phyloP scores from a whole-genome alignment of 2,329 filamentous ascomycete species.

The Aurifilum marmelostoma region DNA sequence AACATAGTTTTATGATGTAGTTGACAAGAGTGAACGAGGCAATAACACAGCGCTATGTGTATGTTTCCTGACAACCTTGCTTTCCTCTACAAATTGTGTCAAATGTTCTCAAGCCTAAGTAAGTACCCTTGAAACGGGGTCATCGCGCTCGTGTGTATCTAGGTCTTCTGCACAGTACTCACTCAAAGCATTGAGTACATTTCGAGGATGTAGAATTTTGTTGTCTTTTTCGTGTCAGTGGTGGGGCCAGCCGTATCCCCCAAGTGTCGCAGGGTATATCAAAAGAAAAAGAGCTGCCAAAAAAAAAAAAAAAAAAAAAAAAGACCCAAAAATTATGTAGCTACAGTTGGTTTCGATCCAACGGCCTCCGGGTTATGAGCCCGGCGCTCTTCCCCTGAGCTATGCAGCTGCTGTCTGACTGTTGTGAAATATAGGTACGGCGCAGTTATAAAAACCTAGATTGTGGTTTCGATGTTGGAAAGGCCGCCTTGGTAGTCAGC shows the following conservation, averaged over 20 bases:
- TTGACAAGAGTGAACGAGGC: neutral
- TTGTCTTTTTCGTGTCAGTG: too few species aligned
- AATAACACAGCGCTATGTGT: constrained; percentile 5
- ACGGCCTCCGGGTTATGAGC: constrained; percentile 30
- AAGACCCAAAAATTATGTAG: constrained; percentile 8
- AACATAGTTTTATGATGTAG: constrained; percentile 9
- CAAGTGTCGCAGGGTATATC: too few species aligned
- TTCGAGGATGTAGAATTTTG: too few species aligned
- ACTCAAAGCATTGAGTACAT: neutral
- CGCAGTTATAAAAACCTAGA: neutral
- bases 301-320: too few species aligned
- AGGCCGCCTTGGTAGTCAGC: neutral
- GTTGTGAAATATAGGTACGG: neutral
- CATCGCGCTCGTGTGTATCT: too few species aligned
- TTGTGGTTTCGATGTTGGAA: neutral
- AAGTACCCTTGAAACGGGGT: too few species aligned
- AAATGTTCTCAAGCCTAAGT: too few species aligned
- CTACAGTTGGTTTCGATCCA: constrained; percentile 28
- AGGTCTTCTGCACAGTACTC: neutral
- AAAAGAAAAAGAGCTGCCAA: too few species aligned
- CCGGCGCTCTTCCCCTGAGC: constrained; percentile 29
- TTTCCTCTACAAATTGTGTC: neutral
- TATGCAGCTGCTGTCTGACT: constrained; percentile 19
- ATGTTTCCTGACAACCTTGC: neutral
- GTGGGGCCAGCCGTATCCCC: too few species aligned